These are phyloP conservation scores for Pelargonium australe DNA, from an alignment of 441 rosid species.

Conservation along the genomic window DNA sequence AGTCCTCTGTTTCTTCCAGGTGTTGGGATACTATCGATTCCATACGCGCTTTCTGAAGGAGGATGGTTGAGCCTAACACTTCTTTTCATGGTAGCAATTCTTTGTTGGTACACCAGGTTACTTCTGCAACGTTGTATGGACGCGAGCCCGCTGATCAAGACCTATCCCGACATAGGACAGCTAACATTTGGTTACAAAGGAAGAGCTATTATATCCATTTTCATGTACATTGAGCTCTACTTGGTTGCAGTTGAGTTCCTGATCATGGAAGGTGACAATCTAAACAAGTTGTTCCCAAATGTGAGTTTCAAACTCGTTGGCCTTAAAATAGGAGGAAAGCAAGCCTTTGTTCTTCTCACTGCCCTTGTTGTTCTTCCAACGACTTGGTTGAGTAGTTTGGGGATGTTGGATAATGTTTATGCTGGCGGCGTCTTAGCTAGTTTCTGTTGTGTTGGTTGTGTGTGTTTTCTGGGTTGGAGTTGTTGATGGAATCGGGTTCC, in stretches of 20 bases:
- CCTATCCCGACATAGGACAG: constrained; percentile 57
- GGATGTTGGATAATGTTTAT: constrained; percentile 46
- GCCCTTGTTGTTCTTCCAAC: constrained; percentile 49
- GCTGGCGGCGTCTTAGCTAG: constrained; percentile 58
- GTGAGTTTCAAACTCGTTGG: constrained; percentile 28
- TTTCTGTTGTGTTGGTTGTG: constrained; percentile 35
- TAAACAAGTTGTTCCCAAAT: constrained; percentile 49
- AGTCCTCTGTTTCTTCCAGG: constrained; percentile 29
- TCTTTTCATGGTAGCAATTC: constrained; percentile 42
- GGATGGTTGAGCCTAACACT: constrained; percentile 56
- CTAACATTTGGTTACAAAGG: constrained; percentile 65
- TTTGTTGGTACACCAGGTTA: constrained; percentile 57
- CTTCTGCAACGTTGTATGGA: constrained; percentile 55
- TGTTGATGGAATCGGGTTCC: constrained; percentile 45
- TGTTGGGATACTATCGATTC: constrained; percentile 56
- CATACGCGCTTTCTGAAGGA: constrained; percentile 58
- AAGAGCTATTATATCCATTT: constrained; percentile 41
- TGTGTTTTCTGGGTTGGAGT: constrained; percentile 54
- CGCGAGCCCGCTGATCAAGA: constrained; percentile 28
- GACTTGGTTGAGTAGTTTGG: constrained; percentile 62
- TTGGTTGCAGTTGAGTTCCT: constrained; percentile 60
- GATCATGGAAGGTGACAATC: constrained; percentile 60
- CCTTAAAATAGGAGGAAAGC: constrained; percentile 37
- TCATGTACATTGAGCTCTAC: constrained; percentile 50
- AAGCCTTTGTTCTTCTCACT: constrained; percentile 44